These are phyloP conservation scores for Umbilicaria muhlenbergii DNA, from an alignment of 495 filamentous ascomycete genomes.

Conservation along the genomic window DNA sequence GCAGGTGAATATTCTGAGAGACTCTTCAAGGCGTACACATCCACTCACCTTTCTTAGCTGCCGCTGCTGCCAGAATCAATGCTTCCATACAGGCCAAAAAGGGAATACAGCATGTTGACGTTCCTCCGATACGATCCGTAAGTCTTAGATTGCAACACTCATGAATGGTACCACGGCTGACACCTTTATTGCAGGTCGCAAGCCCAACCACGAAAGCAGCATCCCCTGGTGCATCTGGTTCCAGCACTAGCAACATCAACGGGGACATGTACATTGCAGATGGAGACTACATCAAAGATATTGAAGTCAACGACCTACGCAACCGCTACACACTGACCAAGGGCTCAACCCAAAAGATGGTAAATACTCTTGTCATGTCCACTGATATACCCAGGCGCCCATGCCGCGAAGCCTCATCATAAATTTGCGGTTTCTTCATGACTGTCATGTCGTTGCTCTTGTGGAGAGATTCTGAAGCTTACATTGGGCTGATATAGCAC, in stretches of 20 bases:
- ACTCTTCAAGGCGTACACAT: not conserved
- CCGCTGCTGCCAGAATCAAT: conserved; percentile 86
- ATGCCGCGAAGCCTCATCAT: conserved; percentile 22
- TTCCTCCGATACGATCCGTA: conserved; percentile 68
- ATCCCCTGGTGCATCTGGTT: conserved; percentile 27
- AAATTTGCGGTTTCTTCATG: conserved; percentile 19
- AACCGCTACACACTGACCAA: conserved; percentile 97
- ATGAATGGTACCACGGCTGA: conserved; percentile 5
- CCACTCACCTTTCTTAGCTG: conserved; percentile 37
- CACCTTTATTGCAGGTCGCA: conserved; percentile 23
- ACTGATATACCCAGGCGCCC: conserved; percentile 64
- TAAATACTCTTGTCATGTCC: conserved; percentile 70
- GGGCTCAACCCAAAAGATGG: conserved; percentile 96
- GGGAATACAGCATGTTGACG: conserved; percentile 85
- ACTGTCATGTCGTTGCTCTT: conserved; percentile 20
- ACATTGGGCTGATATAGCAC: conserved; percentile 64
- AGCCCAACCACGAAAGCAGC: conserved; percentile 32
- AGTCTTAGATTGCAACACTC: conserved; percentile 2
- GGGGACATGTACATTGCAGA: conserved; percentile 86
- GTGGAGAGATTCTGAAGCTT: conserved; percentile 61
- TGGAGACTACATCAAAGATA: conserved; percentile 94
- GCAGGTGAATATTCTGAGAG: conserved; percentile 41
- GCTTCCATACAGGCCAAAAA: conserved; percentile 85
- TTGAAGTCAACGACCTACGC: conserved; percentile 94
- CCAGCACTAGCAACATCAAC: conserved; percentile 46